phyloP scores from a whole-genome alignment of 352 stramenopile genomes.

The Aphanomyces cochlioides region DNA sequence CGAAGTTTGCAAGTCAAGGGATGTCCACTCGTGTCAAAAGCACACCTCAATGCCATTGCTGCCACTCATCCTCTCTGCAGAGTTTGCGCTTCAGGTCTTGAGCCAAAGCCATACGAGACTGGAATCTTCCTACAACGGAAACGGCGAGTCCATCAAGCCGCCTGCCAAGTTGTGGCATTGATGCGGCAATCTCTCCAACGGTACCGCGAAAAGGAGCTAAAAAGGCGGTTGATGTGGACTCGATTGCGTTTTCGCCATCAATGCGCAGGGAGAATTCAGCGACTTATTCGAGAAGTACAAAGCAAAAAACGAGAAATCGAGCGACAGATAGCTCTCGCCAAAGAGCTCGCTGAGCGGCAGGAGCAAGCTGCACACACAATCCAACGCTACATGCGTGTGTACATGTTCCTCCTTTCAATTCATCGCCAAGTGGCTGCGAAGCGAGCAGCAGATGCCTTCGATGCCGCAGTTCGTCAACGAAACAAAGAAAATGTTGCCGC shows the following conservation, averaged over 20 bases:
- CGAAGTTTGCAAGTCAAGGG: slow-evolving; percentile 51
- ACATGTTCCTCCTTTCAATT: slow-evolving; percentile 40
- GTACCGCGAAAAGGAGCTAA: background rate
- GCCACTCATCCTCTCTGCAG: slow-evolving; percentile 41
- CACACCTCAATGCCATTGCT: slow-evolving; percentile 40
- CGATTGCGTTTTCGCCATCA: slow-evolving; percentile 45
- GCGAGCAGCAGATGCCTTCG: slow-evolving; percentile 40
- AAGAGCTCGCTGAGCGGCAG: slow-evolving; percentile 37
- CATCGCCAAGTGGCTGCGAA: slow-evolving; percentile 39
- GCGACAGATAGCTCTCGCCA: slow-evolving; percentile 30
- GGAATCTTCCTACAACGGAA: slow-evolving; percentile 44
- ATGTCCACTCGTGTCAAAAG: slow-evolving; percentile 58
- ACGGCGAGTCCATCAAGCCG: slow-evolving; percentile 21
- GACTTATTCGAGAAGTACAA: slow-evolving; percentile 43
- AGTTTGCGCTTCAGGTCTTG: slow-evolving; percentile 42
- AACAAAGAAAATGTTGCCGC: slow-evolving; percentile 37
- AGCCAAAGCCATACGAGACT: slow-evolving; percentile 49
- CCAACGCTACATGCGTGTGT: slow-evolving; percentile 36
- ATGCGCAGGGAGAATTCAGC: slow-evolving; percentile 49
- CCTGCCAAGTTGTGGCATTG: slow-evolving; percentile 7
- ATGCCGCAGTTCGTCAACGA: background rate
- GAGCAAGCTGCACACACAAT: slow-evolving; percentile 36
- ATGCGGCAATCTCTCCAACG: slow-evolving; percentile 12
- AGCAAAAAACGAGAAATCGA: slow-evolving; percentile 33
- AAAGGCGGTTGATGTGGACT: background rate